Percentiles rank a stretch among this genome's conserved stretches.
Conservation (phyloP, 2,329 filamentous ascomycete species). For the Didymella sp. region DNA sequence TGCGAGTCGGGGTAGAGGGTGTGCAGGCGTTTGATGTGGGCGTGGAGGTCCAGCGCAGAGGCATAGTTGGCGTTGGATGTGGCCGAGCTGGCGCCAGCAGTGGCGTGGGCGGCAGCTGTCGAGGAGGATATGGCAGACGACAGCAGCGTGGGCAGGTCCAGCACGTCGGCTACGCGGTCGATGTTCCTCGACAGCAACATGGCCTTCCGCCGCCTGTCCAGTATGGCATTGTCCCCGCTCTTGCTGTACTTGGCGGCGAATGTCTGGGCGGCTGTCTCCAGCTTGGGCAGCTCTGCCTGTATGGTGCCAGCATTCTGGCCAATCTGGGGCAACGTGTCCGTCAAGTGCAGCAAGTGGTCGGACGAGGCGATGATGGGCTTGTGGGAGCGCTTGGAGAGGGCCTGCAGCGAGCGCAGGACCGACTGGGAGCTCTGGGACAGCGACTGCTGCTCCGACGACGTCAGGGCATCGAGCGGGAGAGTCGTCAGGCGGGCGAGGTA, state of each 20-base stretch:
- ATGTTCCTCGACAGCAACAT: slow-evolving; percentile 85
- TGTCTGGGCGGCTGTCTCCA: slow-evolving; percentile 77
- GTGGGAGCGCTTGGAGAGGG: slow-evolving; percentile 87
- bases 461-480: slow-evolving; percentile 75
- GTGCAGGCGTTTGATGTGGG: slow-evolving; percentile 88
- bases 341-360: slow-evolving; percentile 75
- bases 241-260: slow-evolving; percentile 88
- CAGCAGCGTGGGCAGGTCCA: slow-evolving; percentile 86
- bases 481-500: slow-evolving; percentile 83
- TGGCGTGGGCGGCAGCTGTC: slow-evolving; percentile 58
- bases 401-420: slow-evolving; percentile 81
- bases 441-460: slow-evolving; percentile 76
- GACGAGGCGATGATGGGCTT: slow-evolving; percentile 83
- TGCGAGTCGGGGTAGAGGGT: slow-evolving; percentile 81
- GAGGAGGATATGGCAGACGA: slow-evolving; percentile 74
- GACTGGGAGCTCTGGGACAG: slow-evolving; percentile 84
- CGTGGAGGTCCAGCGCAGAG: slow-evolving; percentile 86
- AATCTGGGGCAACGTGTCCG: slow-evolving; percentile 73
- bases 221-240: slow-evolving; percentile 66
- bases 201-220: slow-evolving; percentile 78
- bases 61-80: slow-evolving; percentile 74
- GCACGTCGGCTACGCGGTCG: slow-evolving; percentile 85
- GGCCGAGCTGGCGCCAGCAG: slow-evolving; percentile 38
- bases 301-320: slow-evolving; percentile 71
- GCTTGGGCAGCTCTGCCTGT: slow-evolving; percentile 73